These are phyloP conservation scores for Lasiodiplodia sp. DNA, from an alignment of 2,329 filamentous ascomycete genomes.

Conservation along the genomic window DNA sequence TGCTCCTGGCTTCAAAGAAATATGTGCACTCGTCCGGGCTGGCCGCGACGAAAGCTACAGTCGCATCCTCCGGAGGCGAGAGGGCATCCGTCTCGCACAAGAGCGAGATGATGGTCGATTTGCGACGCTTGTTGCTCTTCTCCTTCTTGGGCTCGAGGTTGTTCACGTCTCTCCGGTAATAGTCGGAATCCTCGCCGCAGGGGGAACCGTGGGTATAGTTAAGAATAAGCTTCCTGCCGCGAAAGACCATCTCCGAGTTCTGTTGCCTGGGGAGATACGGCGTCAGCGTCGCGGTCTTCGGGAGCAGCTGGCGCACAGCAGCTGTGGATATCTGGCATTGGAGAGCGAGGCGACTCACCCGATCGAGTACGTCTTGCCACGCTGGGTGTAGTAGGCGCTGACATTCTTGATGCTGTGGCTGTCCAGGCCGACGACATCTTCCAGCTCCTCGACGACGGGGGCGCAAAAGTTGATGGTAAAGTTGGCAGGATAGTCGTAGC, in stretches of 20 bases:
- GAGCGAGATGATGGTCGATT: slow-evolving; percentile 89
- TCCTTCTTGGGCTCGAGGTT: slow-evolving; percentile 39
- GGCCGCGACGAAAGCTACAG: slow-evolving; percentile 84
- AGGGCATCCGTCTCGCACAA: slow-evolving; percentile 87
- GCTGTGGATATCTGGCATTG: not conserved
- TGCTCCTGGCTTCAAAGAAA: slow-evolving; percentile 90
- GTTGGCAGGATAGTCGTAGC: slow-evolving; percentile 80
- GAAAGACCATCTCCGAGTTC: slow-evolving; percentile 60
- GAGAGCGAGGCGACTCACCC: slow-evolving; percentile 62
- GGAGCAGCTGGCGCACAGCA: not conserved
- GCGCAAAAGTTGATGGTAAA: slow-evolving; percentile 86
- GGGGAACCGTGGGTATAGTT: slow-evolving; percentile 60
- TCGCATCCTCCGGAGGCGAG: slow-evolving; percentile 63
- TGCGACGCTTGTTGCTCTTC: slow-evolving; percentile 66
- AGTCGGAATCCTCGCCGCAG: slow-evolving; percentile 46
- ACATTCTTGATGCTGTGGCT: slow-evolving; percentile 72
- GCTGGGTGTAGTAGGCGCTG: slow-evolving; percentile 76
- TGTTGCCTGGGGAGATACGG: slow-evolving; percentile 55
- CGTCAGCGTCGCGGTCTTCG: not conserved
- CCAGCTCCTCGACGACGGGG: slow-evolving; percentile 72
- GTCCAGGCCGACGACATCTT: slow-evolving; percentile 70
- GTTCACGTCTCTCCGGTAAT: slow-evolving; percentile 31
- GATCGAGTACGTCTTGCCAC: slow-evolving; percentile 74
- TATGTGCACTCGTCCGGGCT: slow-evolving; percentile 88
- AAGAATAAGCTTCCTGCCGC: slow-evolving; percentile 69